Conservation (phyloP, 2,329 filamentous ascomycete genomes). For the Penicillium capsulatum region DNA sequence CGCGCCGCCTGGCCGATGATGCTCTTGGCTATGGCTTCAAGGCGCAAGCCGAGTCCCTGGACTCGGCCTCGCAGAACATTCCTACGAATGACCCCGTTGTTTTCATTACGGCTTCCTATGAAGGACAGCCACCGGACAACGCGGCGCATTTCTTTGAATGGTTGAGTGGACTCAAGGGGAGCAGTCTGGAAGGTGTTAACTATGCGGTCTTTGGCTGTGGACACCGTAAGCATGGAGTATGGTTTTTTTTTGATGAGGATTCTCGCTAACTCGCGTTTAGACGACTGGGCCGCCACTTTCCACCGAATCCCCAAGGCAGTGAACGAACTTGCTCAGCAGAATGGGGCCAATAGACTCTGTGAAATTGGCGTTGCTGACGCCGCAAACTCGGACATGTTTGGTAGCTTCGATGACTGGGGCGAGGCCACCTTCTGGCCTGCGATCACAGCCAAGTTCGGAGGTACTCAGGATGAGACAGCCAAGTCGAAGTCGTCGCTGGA, state of each 20-base stretch:
- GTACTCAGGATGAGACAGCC: slow-evolving; percentile 12
- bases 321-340: slow-evolving; percentile 50
- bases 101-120: slow-evolving; percentile 67
- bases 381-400: slow-evolving; percentile 62
- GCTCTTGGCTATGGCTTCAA: slow-evolving; percentile 58
- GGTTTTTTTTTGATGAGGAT: too few species aligned
- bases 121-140: slow-evolving; percentile 70
- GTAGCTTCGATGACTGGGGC: slow-evolving; percentile 65
- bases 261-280: slow-evolving; percentile 11
- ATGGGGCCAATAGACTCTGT: slow-evolving; percentile 49
- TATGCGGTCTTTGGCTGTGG: slow-evolving; percentile 71
- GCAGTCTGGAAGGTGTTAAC: slow-evolving; percentile 53
- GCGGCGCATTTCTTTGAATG: slow-evolving; percentile 65
- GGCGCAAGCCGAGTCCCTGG: slow-evolving; percentile 55
- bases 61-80: slow-evolving; percentile 58
- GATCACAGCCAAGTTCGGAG: slow-evolving; percentile 42
- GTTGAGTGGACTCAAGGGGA: slow-evolving; percentile 53
- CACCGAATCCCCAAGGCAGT: slow-evolving; percentile 63
- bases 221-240: slow-evolving; percentile 34
- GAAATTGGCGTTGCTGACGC: slow-evolving; percentile 57
- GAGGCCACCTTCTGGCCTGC: slow-evolving; percentile 54
- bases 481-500: slow-evolving; percentile 38
- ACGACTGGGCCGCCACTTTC: slow-evolving; percentile 56
- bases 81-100: slow-evolving; percentile 59
- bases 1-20: slow-evolving; percentile 58